Conservation (phyloP, 1,284 basidiomycete genomes). For the Butyriboletus appendiculatus region DNA sequence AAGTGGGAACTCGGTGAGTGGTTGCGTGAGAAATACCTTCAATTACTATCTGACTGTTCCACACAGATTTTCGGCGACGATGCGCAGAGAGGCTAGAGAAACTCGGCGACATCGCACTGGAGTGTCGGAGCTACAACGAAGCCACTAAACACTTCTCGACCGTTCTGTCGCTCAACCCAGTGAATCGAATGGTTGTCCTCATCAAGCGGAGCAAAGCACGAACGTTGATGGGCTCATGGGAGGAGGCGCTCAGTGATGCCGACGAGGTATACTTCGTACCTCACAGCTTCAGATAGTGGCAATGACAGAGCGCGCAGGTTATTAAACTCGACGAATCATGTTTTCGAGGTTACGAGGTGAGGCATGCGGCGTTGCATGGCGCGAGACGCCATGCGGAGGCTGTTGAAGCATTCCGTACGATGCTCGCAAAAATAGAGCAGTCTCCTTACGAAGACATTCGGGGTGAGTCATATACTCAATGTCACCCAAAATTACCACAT, state of each 20-base stretch:
- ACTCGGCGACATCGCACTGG: neutral
- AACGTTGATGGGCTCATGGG: neutral
- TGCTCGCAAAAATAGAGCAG: neutral
- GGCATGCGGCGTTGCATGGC: neutral
- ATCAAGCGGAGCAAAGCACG: conserved; percentile 9
- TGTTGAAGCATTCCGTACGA: neutral
- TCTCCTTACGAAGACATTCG: neutral
- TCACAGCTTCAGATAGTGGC: neutral
- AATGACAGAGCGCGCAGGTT: neutral
- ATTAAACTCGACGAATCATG: conserved; percentile 1
- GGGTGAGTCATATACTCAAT: neutral
- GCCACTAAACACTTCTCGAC: conserved; percentile 1
- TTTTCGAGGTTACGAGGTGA: conserved; percentile 9
- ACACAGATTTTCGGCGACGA: neutral
- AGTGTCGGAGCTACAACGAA: neutral
- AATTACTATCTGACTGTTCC: neutral
- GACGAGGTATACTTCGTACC: conserved; percentile 4
- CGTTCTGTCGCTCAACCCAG: neutral
- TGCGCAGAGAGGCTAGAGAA: conserved; percentile 5
- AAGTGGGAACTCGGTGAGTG: conserved; percentile 6
- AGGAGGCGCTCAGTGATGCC: conserved; percentile 4
- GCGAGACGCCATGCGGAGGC: neutral
- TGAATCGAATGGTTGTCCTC: neutral
- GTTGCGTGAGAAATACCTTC: no score
- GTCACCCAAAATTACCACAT: neutral